phyloP scores from a whole-genome alignment of 1,284 basidiomycete species.

The Pyrrhoderma noxium region DNA sequence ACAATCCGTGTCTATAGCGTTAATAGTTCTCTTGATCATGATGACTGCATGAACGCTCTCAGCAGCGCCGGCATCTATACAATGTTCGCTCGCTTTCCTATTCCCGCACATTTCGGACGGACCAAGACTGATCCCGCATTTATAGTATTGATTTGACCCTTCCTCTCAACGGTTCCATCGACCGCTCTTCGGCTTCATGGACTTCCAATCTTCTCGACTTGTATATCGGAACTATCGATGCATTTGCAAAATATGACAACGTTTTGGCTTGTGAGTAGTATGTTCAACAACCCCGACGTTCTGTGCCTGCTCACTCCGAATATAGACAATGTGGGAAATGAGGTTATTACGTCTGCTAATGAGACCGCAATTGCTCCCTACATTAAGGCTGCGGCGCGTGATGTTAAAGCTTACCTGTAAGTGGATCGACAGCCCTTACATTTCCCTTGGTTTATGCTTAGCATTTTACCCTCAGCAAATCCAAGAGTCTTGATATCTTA shows the following conservation, averaged over 20 bases:
- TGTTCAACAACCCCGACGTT: not conserved
- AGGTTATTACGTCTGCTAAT: conserved; percentile 59
- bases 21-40: conserved; percentile 75
- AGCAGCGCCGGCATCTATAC: conserved; percentile 81
- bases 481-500: conserved; percentile 61
- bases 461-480: conserved; percentile 37
- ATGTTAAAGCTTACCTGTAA: conserved; percentile 79
- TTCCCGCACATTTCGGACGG: conserved; percentile 14
- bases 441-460: conserved; percentile 1
- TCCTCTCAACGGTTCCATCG: conserved; percentile 82
- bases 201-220: conserved; percentile 74
- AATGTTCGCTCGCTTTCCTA: conserved; percentile 45
- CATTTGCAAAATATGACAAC: conserved; percentile 79
- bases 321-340: conserved; percentile 74
- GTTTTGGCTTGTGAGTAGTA: conserved; percentile 48
- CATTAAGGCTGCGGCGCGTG: conserved; percentile 87
- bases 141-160: conserved; percentile 75
- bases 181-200: conserved; percentile 73
- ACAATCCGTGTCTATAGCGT: conserved; percentile 82
- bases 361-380: conserved; percentile 67
- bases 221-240: conserved; percentile 73
- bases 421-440: not conserved
- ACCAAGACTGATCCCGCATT: not conserved
- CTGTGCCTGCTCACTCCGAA: not conserved
- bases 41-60: conserved; percentile 76